Evolutionary conservation across 192 early-diverging fungal species (phyloP).

Genomic region (Kappamyces sp.): DNA sequence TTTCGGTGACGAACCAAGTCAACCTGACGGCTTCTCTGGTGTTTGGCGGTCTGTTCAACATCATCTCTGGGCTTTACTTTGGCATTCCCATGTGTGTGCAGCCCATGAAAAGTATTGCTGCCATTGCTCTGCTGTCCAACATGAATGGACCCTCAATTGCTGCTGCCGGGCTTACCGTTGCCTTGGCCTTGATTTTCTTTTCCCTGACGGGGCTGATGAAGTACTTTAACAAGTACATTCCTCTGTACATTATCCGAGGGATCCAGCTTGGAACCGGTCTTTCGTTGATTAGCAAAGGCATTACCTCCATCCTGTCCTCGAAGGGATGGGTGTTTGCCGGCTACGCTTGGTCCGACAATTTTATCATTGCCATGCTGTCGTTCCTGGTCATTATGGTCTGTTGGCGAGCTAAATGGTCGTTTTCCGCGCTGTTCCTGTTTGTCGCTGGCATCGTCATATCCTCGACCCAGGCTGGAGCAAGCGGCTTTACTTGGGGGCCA

Average conservation of each 20-base stretch:
- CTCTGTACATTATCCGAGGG: conserved; percentile 67
- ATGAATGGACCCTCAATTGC: conserved; percentile 66
- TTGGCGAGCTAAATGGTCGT: conserved; percentile 58
- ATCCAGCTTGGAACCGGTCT: conserved; percentile 75
- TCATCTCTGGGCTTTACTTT: conserved; percentile 68
- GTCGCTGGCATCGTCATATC: conserved; percentile 59
- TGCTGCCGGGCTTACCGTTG: conserved; percentile 64
- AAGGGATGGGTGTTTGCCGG: conserved; percentile 49
- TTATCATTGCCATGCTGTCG: conserved; percentile 62
- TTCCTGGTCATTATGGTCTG: conserved; percentile 63
- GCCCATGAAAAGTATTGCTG: conserved; percentile 86
- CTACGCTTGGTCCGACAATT: conserved; percentile 65
- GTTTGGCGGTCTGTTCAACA: conserved; percentile 87
- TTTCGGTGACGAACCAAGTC: conserved; percentile 65
- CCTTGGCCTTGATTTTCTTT: conserved; percentile 57
- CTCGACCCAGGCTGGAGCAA: conserved; percentile 27
- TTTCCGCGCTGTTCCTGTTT: conserved; percentile 68
- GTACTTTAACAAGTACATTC: conserved; percentile 62
- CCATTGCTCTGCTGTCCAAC: conserved; percentile 67
- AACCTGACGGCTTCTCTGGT: conserved; percentile 71
- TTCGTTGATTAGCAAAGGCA: conserved; percentile 63
- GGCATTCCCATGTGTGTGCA: conserved; percentile 86
- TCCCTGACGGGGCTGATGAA: conserved; percentile 64
- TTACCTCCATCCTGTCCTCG: conserved; percentile 33
- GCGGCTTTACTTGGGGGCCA: conserved; percentile 21